Evolutionary conservation across 169 alveolate species (phyloP).

Genomic region (Eimeria acervulina): DNA sequence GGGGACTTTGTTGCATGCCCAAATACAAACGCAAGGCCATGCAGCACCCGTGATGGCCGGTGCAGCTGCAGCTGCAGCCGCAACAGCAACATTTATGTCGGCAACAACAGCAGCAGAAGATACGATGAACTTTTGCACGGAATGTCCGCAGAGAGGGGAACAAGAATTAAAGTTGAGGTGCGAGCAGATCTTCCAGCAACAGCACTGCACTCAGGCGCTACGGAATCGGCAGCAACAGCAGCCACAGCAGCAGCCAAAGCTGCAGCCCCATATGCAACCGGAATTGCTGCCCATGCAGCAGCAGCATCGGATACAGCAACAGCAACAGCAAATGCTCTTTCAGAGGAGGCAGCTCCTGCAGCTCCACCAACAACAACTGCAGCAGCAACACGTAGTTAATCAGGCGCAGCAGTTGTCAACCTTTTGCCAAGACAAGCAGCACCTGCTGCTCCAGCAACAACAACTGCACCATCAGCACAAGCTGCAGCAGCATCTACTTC

Average conservation of each 20-base stretch:
- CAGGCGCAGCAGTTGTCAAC: constrained; percentile 30
- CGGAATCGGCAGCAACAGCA: constrained; percentile 16
- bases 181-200: constrained; percentile 12
- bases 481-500: constrained; percentile 24
- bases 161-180: neutral
- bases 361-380: constrained; percentile 55
- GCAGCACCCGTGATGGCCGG: neutral
- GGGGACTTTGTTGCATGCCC: neutral
- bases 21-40: neutral
- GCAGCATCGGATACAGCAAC: constrained; percentile 33
- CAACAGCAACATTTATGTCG: constrained; percentile 1
- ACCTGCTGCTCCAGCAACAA: constrained; percentile 50
- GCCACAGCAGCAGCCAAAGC: neutral
- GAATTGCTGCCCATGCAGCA: neutral
- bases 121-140: neutral
- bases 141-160: neutral
- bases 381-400: constrained; percentile 25
- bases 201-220: neutral
- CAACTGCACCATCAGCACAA: constrained; percentile 27
- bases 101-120: constrained; percentile 14
- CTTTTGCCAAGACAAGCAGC: constrained; percentile 4
- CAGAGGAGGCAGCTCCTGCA: constrained; percentile 40
- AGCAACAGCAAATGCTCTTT: constrained; percentile 28
- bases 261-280: neutral
- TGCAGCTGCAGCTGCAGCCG: constrained; percentile 28